phyloP scores from a whole-genome alignment of 164 flowering plant genomes.

The Umbellularia californica region DNA sequence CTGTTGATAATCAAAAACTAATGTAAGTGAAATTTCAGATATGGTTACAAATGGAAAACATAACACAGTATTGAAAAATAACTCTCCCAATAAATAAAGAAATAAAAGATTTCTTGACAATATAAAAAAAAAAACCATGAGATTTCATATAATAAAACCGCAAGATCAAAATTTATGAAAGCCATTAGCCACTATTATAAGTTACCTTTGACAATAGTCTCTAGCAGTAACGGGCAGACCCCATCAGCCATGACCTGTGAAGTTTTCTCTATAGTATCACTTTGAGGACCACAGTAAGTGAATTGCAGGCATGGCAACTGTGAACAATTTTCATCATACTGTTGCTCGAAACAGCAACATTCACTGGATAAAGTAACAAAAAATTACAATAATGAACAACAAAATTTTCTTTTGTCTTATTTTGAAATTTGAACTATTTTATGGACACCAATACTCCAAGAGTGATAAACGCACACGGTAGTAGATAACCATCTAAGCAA shows the following conservation, averaged over 20 bases:
- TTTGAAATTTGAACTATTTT: too few relatives aligned
- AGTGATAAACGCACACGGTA: too few relatives aligned
- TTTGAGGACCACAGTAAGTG: conserved; percentile 20
- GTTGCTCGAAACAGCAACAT: conserved; percentile 44
- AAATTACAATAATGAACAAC: neutral
- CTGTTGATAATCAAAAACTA: too few relatives aligned
- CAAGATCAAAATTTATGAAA: neutral
- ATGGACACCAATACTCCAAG: too few relatives aligned
- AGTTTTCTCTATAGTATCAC: conserved; percentile 35
- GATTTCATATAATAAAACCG: neutral
- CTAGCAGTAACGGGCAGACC: conserved; percentile 60
- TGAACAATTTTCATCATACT: conserved; percentile 26
- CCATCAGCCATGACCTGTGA: conserved; percentile 47
- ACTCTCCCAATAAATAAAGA: too few relatives aligned
- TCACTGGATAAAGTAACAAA: conserved; percentile 46
- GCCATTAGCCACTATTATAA: conserved; percentile 1
- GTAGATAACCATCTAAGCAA: too few relatives aligned
- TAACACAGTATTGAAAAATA: too few relatives aligned
- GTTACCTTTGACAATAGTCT: conserved; percentile 76
- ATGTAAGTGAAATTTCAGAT: too few relatives aligned
- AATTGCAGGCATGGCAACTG: conserved; percentile 72
- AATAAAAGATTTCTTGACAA: too few relatives aligned
- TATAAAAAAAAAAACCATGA: neutral
- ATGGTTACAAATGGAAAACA: too few relatives aligned
- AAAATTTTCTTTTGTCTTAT: too few relatives aligned